Evolutionary conservation across 345 rosid species (phyloP), one percentile per base, ranked within the genome.

Genomic region (Bretschneidera sinensis): DNA sequence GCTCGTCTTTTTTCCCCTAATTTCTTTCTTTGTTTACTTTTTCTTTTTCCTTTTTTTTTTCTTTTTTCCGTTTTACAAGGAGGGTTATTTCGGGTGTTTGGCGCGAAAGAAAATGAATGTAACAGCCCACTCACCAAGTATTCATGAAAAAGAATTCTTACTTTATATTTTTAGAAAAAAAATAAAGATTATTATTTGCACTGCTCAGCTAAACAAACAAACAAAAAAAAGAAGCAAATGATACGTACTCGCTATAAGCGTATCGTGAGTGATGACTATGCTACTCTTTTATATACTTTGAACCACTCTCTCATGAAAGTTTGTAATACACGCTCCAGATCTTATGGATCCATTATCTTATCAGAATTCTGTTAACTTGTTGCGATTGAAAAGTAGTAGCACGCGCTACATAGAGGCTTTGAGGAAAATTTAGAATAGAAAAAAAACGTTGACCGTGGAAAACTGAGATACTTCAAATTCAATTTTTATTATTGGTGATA

Each of bases 1-100:
- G 84, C 79, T 74, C 78, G 83, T 71, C 71, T 49, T 64, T 59
- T 67, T 54, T 58, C 47, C 28, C 43, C 18, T 31, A 6, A n/a
- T n/a, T 48, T n/a, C 17, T 54, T 49, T n/a, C n/a, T n/a, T n/a
- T n/a, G n/a, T 21, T 21, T n/a, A n/a, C 7, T 31, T 14, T 39
- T 20, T 6, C 34, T 21, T 31, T 55, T 52, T 22, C 0, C 10
- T 59, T n/a, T 47, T 9, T 21, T 16, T 47, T 28, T 18, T 67
- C 24, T 58, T 20, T 49, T 63, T 54, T 74, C 66, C 67, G 31
- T n/a, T n/a, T n/a, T n/a, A n/a, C n/a, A 43, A 48, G 51, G 16
- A 28, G 48, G 43, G n/a, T 53, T 64, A 20, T 7, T n/a, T 22
- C 48, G 25, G 59, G 28, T 39, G 15, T 62, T 65, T 64, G 76